Conservation (phyloP, 2,329 filamentous ascomycete genomes). For the Penicillium polonicum region DNA sequence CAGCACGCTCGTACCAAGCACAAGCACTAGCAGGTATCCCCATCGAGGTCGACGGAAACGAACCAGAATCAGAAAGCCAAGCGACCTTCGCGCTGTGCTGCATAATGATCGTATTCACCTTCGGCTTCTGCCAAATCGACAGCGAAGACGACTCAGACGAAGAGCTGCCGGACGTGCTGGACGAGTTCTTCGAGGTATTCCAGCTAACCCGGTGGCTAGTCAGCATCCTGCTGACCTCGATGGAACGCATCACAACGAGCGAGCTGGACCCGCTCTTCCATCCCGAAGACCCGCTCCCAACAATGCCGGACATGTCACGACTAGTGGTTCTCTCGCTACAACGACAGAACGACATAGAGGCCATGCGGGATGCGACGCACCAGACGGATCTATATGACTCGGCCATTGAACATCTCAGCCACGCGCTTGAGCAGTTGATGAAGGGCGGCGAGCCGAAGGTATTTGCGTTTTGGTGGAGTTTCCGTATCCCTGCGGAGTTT, state of each 20-base stretch:
- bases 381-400: slow-evolving; percentile 28
- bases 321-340: slow-evolving; percentile 30
- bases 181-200: slow-evolving; percentile 35
- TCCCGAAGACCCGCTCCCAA: slow-evolving; percentile 23
- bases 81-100: slow-evolving; percentile 38
- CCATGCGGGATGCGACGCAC: slow-evolving; percentile 23
- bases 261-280: slow-evolving; percentile 30
- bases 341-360: slow-evolving; percentile 27
- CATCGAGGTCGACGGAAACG: slow-evolving; percentile 14
- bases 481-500: slow-evolving; percentile 62
- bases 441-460: slow-evolving; percentile 31
- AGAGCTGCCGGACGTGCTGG: slow-evolving; percentile 18
- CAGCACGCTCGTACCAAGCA: slow-evolving; percentile 31
- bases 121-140: slow-evolving; percentile 30
- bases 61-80: slow-evolving; percentile 33
- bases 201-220: slow-evolving; percentile 33
- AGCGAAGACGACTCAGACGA: slow-evolving; percentile 9
- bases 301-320: slow-evolving; percentile 38
- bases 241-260: slow-evolving; percentile 25
- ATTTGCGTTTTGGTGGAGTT: slow-evolving; percentile 56
- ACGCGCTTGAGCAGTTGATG: slow-evolving; percentile 30
- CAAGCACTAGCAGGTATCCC: slow-evolving; percentile 29
- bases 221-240: slow-evolving; percentile 24
- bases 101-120: slow-evolving; percentile 37
- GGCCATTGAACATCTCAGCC: slow-evolving; percentile 30